A percentile compares a stretch with the other conserved stretches of the same genome.
phyloP scores from a whole-genome alignment of 2,329 filamentous ascomycete genomes.

The Cadophora gregata region DNA sequence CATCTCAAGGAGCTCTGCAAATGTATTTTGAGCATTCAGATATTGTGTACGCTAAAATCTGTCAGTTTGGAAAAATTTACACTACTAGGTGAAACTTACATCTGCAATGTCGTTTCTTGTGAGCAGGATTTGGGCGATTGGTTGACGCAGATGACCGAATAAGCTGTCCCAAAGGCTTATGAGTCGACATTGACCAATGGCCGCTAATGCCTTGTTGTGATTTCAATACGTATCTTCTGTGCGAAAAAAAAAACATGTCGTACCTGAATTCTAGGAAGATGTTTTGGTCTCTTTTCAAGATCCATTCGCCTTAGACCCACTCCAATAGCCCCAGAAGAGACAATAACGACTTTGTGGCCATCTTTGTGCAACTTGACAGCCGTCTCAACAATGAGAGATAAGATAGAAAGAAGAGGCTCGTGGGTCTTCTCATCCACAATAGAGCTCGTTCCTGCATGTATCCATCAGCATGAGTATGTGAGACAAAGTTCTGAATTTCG shows the following conservation, averaged over 20 bases:
- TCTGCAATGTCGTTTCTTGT: conserved; percentile 97
- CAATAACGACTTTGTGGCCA: conserved; percentile 93
- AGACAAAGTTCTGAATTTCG: conserved; percentile 8
- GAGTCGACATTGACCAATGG: conserved; percentile 92
- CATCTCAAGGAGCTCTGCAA: conserved; percentile 88
- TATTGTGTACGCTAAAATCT: conserved; percentile 79
- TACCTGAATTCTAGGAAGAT: conserved; percentile 86
- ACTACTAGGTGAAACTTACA: conserved; percentile 54
- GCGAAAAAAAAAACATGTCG: conserved; percentile 22
- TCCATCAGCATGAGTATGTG: conserved; percentile 25
- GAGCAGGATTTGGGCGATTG: conserved; percentile 91
- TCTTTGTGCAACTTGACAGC: conserved; percentile 85
- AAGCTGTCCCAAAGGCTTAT: conserved; percentile 96
- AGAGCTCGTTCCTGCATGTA: conserved; percentile 83
- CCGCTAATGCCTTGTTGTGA: conserved; percentile 75
- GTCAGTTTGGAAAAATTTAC: conserved; percentile 23
- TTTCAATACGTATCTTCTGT: background rate
- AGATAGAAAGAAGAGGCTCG: conserved; percentile 87
- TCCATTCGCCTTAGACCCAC: conserved; percentile 92
- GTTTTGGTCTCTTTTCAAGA: conserved; percentile 84
- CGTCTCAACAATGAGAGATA: conserved; percentile 93
- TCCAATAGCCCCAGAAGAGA: conserved; percentile 96
- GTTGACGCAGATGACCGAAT: conserved; percentile 86
- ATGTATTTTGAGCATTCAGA: conserved; percentile 94
- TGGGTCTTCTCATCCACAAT: conserved; percentile 97